Percentiles rank a stretch among this genome's conserved stretches.
Evolutionary conservation across 306 rosid species (phyloP).

Genomic region (Inga oerstediana): DNA sequence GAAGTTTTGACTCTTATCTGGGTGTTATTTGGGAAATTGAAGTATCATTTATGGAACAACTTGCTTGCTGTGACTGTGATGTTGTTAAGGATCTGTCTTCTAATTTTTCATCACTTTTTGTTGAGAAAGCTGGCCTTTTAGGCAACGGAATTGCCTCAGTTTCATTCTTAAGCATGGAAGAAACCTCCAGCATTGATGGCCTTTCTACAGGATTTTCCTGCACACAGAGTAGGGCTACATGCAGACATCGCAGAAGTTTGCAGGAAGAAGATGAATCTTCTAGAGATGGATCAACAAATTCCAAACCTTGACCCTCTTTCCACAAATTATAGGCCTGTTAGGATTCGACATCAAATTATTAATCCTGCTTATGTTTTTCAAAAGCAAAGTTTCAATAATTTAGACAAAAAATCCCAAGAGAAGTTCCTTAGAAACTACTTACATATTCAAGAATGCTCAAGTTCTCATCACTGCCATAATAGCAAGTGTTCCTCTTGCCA

Average conservation of each 20-base stretch:
- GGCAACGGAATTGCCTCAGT: constrained; percentile 33
- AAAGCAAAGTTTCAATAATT: not conserved
- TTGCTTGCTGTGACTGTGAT: not conserved
- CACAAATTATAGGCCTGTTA: constrained; percentile 27
- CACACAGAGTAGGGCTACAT: constrained; percentile 51
- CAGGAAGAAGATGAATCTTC: constrained; percentile 41
- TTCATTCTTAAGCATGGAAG: constrained; percentile 46
- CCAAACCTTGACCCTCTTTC: constrained; percentile 37
- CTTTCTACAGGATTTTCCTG: constrained; percentile 49
- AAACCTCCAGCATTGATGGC: constrained; percentile 53
- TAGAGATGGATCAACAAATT: constrained; percentile 46
- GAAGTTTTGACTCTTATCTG: not conserved
- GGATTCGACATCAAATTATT: not conserved
- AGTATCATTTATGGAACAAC: not conserved
- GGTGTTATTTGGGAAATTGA: not conserved
- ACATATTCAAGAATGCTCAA: constrained; percentile 37
- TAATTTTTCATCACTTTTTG: not conserved
- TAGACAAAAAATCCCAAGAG: not conserved
- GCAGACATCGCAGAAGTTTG: constrained; percentile 44
- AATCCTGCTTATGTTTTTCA: not conserved
- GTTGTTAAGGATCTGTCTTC: not conserved
- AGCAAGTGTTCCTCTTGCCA: constrained; percentile 37
- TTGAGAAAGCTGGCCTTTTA: constrained; percentile 44
- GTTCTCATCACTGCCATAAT: not conserved
- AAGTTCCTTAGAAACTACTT: constrained; percentile 9